Evolutionary conservation across 129 eudicot genomes (phyloP), one percentile per base, ranked within the genome.

Genomic region (Flaveria bidentis): DNA sequence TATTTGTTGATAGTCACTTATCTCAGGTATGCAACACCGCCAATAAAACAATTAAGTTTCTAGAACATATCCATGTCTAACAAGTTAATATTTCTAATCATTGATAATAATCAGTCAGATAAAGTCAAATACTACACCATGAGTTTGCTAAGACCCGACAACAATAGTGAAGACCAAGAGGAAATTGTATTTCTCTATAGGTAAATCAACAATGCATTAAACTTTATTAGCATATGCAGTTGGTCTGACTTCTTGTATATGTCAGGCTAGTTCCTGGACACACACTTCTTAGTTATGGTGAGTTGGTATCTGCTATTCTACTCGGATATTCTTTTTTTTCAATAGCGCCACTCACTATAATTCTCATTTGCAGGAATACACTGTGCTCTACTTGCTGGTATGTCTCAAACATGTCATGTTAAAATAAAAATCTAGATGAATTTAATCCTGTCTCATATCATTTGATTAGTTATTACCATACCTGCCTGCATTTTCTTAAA

Each of bases 311-410:
- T 44, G 65, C 61, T 74, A 50, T 63, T 79, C 67, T 61, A 51
- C 25, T 67, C 63, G n/a, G 9, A 10, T 62, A 16, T 33, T 2
- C 33, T 36, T 76, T 20, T n/a, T 44, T 39, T 75, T 51, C 58
- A 75, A 55, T 23, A 10, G 63, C 73, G 42, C 78, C 44, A 76
- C 77, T 75, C 68, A 58, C 62, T 72, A 39, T 71, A 23, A 36
- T 83, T 82, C 41, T 57, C 12, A 17, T 61, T 26, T 52, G 85
- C 93, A 94, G 99, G 99, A 68, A 80, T 91, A 39, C 97, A 94
- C 73, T 94, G 99, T 72, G 98, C 99, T 15, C 71, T 84, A 75
- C 97, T 94, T 68, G 96, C 99, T 2, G 97, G 99, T 94, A 91
- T 25, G 90, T 84, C 52, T 84, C 33, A 33, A 53, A 1, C 44